These are phyloP conservation scores for Malassezia arunalokei DNA, from an alignment of 1,284 basidiomycete species.

Conservation along the genomic window DNA sequence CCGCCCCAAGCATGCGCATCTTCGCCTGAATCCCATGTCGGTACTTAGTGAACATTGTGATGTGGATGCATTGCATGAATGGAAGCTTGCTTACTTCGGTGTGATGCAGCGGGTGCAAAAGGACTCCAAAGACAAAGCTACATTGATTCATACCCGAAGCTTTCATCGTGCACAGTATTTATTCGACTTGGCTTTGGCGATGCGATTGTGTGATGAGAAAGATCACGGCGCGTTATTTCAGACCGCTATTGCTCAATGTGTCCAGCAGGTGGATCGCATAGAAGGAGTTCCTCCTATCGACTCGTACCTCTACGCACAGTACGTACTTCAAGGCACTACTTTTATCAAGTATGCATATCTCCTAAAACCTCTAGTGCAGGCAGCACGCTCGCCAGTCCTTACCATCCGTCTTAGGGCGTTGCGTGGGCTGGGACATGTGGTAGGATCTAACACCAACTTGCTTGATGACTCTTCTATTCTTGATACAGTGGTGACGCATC, in stretches of 20 bases:
- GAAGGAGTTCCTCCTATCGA: slow-evolving; percentile 10
- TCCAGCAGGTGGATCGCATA: background rate
- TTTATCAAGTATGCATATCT: slow-evolving; percentile 23
- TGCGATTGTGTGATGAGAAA: background rate
- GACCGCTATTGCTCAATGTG: background rate
- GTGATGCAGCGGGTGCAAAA: slow-evolving; percentile 56
- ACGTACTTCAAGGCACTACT: slow-evolving; percentile 21
- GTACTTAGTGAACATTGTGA: slow-evolving; percentile 31
- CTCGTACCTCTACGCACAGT: slow-evolving; percentile 18
- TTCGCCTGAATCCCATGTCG: background rate
- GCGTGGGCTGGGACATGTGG: slow-evolving; percentile 28
- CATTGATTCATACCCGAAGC: slow-evolving; percentile 18
- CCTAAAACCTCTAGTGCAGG: slow-evolving; percentile 22
- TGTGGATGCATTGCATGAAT: slow-evolving; percentile 52
- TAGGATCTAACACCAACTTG: slow-evolving; percentile 23
- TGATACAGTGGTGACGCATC: slow-evolving; percentile 65
- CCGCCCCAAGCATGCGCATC: background rate
- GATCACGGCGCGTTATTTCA: background rate
- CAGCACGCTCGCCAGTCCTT: slow-evolving; percentile 26
- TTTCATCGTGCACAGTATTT: slow-evolving; percentile 29
- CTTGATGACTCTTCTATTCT: slow-evolving; percentile 21
- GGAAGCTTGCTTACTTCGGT: slow-evolving; percentile 56
- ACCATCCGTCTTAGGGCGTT: slow-evolving; percentile 34
- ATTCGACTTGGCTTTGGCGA: slow-evolving; percentile 20
- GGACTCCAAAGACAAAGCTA: slow-evolving; percentile 21